Conservation (phyloP, 2,329 filamentous ascomycete species). For the Trichoderma sp. region DNA sequence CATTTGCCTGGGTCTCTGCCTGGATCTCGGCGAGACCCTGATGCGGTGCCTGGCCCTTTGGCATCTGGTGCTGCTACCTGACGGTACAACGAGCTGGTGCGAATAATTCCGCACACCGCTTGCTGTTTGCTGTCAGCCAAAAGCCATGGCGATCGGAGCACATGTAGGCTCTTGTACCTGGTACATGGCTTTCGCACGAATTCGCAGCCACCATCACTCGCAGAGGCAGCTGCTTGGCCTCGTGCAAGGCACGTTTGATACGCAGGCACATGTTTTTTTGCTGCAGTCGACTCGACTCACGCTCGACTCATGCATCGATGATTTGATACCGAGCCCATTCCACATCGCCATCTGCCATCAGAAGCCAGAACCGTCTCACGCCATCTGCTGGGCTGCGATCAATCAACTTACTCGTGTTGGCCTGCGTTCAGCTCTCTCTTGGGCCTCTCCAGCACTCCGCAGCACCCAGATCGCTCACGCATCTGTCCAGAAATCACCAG, state of each 20-base stretch:
- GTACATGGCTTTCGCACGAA: background rate
- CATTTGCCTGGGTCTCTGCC: constrained; percentile 1
- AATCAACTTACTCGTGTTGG: background rate
- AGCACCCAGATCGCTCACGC: background rate
- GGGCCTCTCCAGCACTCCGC: background rate
- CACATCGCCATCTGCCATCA: background rate
- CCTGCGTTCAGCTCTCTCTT: background rate
- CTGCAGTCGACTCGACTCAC: background rate
- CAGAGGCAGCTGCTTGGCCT: background rate
- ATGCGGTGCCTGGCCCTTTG: background rate
- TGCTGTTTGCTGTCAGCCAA: background rate
- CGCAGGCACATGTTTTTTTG: background rate
- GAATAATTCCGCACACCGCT: background rate
- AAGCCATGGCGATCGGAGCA: background rate
- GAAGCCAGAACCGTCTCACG: background rate
- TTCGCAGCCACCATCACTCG: background rate
- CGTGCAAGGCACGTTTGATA: background rate
- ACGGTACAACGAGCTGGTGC: background rate
- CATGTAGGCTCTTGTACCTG: background rate
- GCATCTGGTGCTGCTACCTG: background rate
- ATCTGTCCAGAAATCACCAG: constrained; percentile 9
- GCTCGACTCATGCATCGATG: background rate
- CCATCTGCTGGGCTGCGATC: background rate
- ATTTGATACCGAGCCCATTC: background rate
- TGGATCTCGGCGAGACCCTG: constrained; percentile 4